Evolutionary conservation across 441 rosid genomes (phyloP), one percentile per base, ranked within the genome.

Genomic region (Arabidopsis hybrid): DNA sequence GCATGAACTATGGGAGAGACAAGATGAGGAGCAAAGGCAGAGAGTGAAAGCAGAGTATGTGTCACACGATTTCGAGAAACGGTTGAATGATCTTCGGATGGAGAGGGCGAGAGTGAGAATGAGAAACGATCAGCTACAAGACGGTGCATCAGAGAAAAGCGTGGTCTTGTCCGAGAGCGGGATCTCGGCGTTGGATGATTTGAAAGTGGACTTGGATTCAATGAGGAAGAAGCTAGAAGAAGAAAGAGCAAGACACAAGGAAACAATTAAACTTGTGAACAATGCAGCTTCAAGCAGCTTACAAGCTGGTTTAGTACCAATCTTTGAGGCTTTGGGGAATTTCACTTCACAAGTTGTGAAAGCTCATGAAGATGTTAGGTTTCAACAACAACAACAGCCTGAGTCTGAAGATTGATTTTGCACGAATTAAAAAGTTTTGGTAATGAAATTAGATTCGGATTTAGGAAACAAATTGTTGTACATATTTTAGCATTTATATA

Each of bases 21-120:
- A 91, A 78, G 96, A 96, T 13, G 88, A 89, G 63, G 97, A 95
- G 79, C 94, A 88, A 76, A 85, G 80, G 49, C 97, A 85, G 62
- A 89, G 91, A 87, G 86, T 89, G 80, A 91, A 88, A 84, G 99
- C 91, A 50, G 99, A 95, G 66, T 69, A 80, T 52, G 85, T 95
- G 38, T 90, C 90, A 0, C 92, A 88, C 73, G 93, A 92, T 73
- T 87, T 92, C 14, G 95, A 95, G 62, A 85, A 86, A 69, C 84
- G 88, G 65, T 81, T 81, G 34, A 71, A 67, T 57, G 74, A 84
- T 47, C 83, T 85, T 72, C 86, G 87, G 51, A 92, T 84, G 85
- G 80, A 72, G 57, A 10, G 93, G 85, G 75, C 76, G 60, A 46
- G 78, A 76, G 77, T 49, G 77, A 12, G 89, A 79, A 42, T 31